Evolutionary conservation across 2,329 filamentous ascomycete species (phyloP), one percentile per base, ranked within the genome.

Genomic region (Ilyonectria sp.): DNA sequence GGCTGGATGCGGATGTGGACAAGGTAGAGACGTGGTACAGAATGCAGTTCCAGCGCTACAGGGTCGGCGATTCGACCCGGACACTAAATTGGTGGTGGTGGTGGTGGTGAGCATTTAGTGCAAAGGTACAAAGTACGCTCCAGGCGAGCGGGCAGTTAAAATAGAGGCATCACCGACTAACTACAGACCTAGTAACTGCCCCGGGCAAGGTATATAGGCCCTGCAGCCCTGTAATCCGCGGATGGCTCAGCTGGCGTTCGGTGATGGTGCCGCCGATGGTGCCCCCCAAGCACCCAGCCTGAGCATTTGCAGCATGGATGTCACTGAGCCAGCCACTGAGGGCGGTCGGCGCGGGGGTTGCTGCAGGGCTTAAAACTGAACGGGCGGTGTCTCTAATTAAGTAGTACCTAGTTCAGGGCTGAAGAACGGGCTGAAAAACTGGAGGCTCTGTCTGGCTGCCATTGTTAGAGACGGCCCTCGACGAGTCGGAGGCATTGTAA

Each of bases 151-250:
- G 46, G 31, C 57, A 33, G 26, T 50, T 49, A 37, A 37, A 49
- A 56, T 65, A 60, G 63, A 56, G 63, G 61, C 43, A 65, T 65
- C 50, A 52, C 57, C 37, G 21, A 29, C 57, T 52, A 23, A 21
- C 57, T 37, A 6, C 5, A 6, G 5, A 26, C 26, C 4, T 26
- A 26, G 26, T 26, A 26, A 26, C 26, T 26, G 26, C 26, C 26
- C 26, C 52, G 63, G 63, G 57, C 40, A 53, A 53, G 43, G 40
- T 35, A 26, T 49, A 49, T 56, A 44, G 55, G 55, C 47, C 35
- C 61, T 46, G 33, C n/a, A 60, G 58, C 47, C 58, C 47, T 65
- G 63, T 31, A 60, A 44, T 43, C 37, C 35, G 61, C 54, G 54
- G 23, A 21, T 58, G 46, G 19, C 53, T 63, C 61, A 52, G 61